phyloP scores from a whole-genome alignment of 1,139 yeast species.

The Kurtzmaniella quercitrusa region DNA sequence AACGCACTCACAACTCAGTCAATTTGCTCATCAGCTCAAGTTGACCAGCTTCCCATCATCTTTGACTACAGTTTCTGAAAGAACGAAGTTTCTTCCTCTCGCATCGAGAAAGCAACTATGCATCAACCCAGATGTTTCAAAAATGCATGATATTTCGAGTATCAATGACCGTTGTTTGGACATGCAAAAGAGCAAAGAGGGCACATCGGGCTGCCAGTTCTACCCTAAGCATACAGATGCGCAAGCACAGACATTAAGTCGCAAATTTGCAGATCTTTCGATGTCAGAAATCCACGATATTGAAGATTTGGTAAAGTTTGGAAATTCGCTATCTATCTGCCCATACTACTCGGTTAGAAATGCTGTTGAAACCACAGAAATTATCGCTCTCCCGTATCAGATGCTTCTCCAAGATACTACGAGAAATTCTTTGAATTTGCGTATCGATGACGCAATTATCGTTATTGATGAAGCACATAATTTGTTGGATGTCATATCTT shows the following conservation, averaged over 20 bases:
- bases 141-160: constrained; percentile 44
- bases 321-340: constrained; percentile 56
- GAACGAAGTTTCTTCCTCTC: constrained; percentile 59
- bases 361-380: constrained; percentile 58
- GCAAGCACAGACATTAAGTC: constrained; percentile 25
- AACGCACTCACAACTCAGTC: constrained; percentile 87
- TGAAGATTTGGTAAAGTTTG: constrained; percentile 69
- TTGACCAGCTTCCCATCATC: constrained; percentile 66
- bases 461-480: constrained; percentile 95
- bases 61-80: constrained; percentile 33
- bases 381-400: constrained; percentile 84
- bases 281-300: constrained; percentile 72
- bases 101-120: constrained; percentile 89
- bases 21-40: constrained; percentile 70
- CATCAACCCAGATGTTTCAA: constrained; percentile 59
- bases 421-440: constrained; percentile 55
- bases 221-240: constrained; percentile 34
- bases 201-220: constrained; percentile 44
- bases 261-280: constrained; percentile 55
- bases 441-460: constrained; percentile 61
- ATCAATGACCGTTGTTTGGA: constrained; percentile 85
- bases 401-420: constrained; percentile 64
- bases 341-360: constrained; percentile 78
- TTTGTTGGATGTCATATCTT: constrained; percentile 69
- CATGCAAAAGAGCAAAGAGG: constrained; percentile 43